Base-by-base conservation (phyloP, 495 filamentous ascomycete genomes). In the Chaetomium fimeti region DNA sequence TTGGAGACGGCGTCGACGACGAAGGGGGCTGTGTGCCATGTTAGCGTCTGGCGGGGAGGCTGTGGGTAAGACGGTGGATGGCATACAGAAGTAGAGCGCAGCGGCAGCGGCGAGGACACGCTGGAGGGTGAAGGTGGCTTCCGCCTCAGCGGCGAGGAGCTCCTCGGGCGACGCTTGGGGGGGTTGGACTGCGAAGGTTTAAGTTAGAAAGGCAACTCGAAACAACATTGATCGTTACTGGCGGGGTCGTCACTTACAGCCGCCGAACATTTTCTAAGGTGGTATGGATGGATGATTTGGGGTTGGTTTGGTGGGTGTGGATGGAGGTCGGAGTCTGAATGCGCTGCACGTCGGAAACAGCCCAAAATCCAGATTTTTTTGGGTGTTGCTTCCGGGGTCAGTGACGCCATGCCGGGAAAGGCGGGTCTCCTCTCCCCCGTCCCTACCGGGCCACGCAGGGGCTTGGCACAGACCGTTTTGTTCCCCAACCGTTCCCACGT, bases 41-140 rank as follows among this genome's bases (percentile, higher is more conserved):
- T 51, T 25, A 62, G 40, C 12, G 15, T 20, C 4, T 27, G 32
- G 32, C 32, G 32, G 8, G 22, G 15, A 11, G 11, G 40, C 0
- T 12, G 27, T 5, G 2, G 4, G 22, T 28, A 8, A 20, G 25
- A n/a, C 47, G 53, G 2, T 32, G 28, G 43, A 25, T 15, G 49
- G 45, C 89, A 68, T 86, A 97, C 92, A 93, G 57, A 97, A 78
- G 78, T 97, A 97, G 64, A 97, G 84, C 36, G 88, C 64, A 68
- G 89, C 74, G 64, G 87, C 84, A 55, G 84, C 82, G 40, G 83
- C 82, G 61, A 91, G 66, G 66, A 85, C 85, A 54, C 77, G 81
- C 72, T 86, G 84, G 70, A 92, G 72, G 53, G 87, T 90, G 72
- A 83, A 80, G 71, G 74, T 79, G 47, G 92, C 91, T 77, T 91